Base-by-base conservation (phyloP, 177 flowering plant genomes). In the Vitis hybrid region DNA sequence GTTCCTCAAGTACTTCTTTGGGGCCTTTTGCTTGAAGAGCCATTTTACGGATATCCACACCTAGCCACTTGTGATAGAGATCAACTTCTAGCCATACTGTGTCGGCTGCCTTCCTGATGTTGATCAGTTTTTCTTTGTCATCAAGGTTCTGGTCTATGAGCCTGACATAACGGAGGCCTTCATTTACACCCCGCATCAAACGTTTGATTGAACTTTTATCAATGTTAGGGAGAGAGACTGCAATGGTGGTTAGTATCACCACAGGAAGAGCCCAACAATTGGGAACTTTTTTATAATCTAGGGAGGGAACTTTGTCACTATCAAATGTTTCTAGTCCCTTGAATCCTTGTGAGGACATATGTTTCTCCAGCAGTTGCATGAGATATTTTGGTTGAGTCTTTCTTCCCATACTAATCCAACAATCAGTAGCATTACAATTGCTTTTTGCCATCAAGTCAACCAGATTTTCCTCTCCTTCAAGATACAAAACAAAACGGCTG, bases 241-340 rank as follows among this genome's bases (percentile, higher is more conserved):
- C 89, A 65, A 86, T 85, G 80, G 80, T 77, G 30, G 85, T 71
- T 30, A 88, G 80, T 59, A 90, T 88, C 71, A 80, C 89, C 21
- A 90, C 66, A 21, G 94, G 88, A 63, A 90, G 87, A 67, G 88
- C 82, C 94, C 90, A 90, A 72, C 84, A 80, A 35, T 86, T 82
- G 2, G 86, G 86, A 62, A 91, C 85, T 55, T 86, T 85, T 69
- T 63, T 81, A 12, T 58, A n/a, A 58, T 63, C 78, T 20, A 89
- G 67, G 50, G 83, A 74, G 24, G 81, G 80, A 66, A 89, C 81
- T 20, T 63, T 49, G 18, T 71, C 61, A 63, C 77, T 81, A 73
- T 89, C 93, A 77, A 89, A 89, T 60, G 76, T 80, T 8, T 20
- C 57, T 7, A 86, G 81, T 65, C 89, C 88, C 9, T 58, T 67